Base-by-base conservation (phyloP, 805 yeast species). In the Danielia reshetovae region DNA sequence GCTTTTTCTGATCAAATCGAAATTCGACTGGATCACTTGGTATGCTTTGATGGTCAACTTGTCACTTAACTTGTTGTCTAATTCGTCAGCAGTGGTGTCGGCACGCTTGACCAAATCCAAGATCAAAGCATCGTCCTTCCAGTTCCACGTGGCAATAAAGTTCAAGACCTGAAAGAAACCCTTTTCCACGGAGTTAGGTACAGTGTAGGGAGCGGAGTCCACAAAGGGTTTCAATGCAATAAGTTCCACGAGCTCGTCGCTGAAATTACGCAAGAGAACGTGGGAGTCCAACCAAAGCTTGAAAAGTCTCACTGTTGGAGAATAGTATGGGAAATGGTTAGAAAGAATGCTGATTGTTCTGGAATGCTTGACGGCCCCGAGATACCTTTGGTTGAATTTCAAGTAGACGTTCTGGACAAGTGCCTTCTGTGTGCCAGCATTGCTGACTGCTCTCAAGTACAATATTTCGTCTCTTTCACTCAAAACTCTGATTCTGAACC, bases 251-350 rank as follows among this genome's bases (percentile, higher is more conserved):
- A 85, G 65, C 52, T 87, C 95, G 33, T 88, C 95, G 11, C 72
- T 63, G 44, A 90, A 70, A 49, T 85, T 94, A 14, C 74, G 62
- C 25, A 81, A 63, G 19, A 93, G 66, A 33, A 85, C 57, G 54
- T 93, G 99, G 1, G 84, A 70, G 44, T 86, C 88, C 39, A 93
- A 68, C 97, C 98, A 93, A 47, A 74, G 74, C 59, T 93, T 93
- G 61, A 93, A 81, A 22, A 89, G 61, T 39, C 98, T 72, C 10
- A 85, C 90, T 0, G 90, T 77, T 5, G 95, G 79, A 1, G 95
- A 77, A 49, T 77, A 84, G 50, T 73, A 77, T 29, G 81, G 85
- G 61, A 71, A 85, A 35, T 83, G 75, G 38, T 79, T 82, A 2
- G 87, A 72, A 42, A 89, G 65, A 7, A 83, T 74, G 34, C 79